Conservation (phyloP, 139 green algal species). For the Coelastrella sp. region DNA sequence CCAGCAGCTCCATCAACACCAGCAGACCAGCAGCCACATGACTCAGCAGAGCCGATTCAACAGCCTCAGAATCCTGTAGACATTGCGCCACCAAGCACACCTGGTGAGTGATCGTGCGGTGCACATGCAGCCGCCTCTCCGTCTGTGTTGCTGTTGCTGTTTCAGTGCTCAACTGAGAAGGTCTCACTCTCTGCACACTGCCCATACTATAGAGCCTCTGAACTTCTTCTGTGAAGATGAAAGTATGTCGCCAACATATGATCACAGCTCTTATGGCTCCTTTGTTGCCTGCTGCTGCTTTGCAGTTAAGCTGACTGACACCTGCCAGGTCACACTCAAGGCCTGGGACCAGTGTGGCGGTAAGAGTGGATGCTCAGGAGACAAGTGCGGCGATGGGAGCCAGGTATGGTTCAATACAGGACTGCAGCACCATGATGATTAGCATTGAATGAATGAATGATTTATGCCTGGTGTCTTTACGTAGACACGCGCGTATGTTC, state of each 20-base stretch:
- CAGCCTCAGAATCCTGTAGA: background rate
- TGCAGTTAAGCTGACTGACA: background rate
- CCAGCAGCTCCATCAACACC: background rate
- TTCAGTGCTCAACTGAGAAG: background rate
- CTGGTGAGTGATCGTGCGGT: background rate
- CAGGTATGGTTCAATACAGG: background rate
- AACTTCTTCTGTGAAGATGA: too few relatives aligned
- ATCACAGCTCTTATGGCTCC: too few relatives aligned
- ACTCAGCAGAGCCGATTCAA: background rate
- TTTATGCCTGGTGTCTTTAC: too few relatives aligned
- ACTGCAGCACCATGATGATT: too few relatives aligned
- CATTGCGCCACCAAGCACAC: background rate
- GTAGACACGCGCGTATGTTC: too few relatives aligned
- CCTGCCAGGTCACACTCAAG: background rate
- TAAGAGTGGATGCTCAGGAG: slow-evolving; percentile 8
- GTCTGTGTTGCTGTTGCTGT: background rate
- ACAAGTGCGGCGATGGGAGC: slow-evolving; percentile 2
- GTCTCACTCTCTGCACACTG: too few relatives aligned
- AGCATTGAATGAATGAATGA: too few relatives aligned
- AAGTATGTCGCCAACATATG: too few relatives aligned
- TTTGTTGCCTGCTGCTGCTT: background rate
- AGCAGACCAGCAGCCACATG: background rate
- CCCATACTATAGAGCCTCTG: too few relatives aligned
- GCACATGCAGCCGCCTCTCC: background rate
- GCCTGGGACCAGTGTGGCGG: slow-evolving; percentile 42